Conservation (phyloP, 805 yeast genomes). For the Starmerella tilneyi region DNA sequence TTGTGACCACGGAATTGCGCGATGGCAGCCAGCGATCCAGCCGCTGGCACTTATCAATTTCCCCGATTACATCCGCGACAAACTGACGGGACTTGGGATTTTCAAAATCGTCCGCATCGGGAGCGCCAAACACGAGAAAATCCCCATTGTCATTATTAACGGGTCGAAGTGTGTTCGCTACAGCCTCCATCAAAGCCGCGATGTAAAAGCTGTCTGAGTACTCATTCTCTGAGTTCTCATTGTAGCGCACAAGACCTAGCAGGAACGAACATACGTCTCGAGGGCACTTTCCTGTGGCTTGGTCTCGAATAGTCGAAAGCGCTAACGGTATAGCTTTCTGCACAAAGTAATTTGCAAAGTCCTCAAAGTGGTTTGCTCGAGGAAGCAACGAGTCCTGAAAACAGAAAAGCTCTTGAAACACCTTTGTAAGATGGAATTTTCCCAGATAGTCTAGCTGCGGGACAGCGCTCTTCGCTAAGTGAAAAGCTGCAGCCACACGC, state of each 20-base stretch:
- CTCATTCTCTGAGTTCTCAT: slow-evolving; percentile 71
- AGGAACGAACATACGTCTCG: slow-evolving; percentile 49
- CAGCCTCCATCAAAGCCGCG: slow-evolving; percentile 44
- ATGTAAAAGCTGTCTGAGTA: slow-evolving; percentile 66
- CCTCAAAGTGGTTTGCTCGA: slow-evolving; percentile 65
- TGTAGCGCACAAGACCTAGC: slow-evolving; percentile 63
- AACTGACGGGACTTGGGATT: slow-evolving; percentile 26
- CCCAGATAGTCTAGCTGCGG: slow-evolving; percentile 60
- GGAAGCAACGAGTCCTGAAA: slow-evolving; percentile 59
- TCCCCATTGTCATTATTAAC: slow-evolving; percentile 18
- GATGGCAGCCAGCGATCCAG: slow-evolving; percentile 85
- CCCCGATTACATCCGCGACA: slow-evolving; percentile 44
- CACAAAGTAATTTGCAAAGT: slow-evolving; percentile 57
- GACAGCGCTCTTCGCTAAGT: slow-evolving; percentile 58
- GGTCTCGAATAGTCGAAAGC: slow-evolving; percentile 48
- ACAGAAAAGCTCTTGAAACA: slow-evolving; percentile 62
- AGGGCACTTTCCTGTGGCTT: slow-evolving; percentile 51
- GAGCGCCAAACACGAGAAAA: slow-evolving; percentile 10
- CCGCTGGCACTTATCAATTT: slow-evolving; percentile 62
- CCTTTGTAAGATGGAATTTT: slow-evolving; percentile 55
- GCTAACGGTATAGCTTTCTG: slow-evolving; percentile 59
- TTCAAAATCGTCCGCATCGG: slow-evolving; percentile 19
- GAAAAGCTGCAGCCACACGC: slow-evolving; percentile 74
- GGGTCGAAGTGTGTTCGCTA: slow-evolving; percentile 36
- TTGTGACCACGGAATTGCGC: slow-evolving; percentile 45